Evolutionary conservation across 2,329 filamentous ascomycete genomes (phyloP).

Genomic region (Neonectria ditissima): DNA sequence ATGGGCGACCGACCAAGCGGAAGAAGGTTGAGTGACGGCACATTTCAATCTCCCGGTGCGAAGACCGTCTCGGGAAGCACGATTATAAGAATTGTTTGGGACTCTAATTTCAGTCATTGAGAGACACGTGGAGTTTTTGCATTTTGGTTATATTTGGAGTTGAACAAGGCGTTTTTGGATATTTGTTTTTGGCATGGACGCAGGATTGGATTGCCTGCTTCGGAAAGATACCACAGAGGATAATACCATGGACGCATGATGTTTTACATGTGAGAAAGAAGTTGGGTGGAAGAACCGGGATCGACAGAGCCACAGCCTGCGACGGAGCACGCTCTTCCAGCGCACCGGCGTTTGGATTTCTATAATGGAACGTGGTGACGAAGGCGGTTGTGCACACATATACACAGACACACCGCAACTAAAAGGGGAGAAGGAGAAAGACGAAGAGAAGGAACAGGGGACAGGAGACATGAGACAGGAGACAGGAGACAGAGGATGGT

Average conservation of each 20-base stretch:
- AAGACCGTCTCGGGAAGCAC: slow-evolving; percentile 1
- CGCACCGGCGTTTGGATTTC: slow-evolving; percentile 22
- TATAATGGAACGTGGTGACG: slow-evolving; percentile 1
- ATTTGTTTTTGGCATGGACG: slow-evolving; percentile 11
- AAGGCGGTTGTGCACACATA: background rate
- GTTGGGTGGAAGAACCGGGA: slow-evolving; percentile 15
- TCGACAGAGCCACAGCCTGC: slow-evolving; percentile 8
- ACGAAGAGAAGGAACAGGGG: background rate
- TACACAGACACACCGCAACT: background rate
- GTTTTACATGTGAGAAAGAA: slow-evolving; percentile 7
- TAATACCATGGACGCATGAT: slow-evolving; percentile 24
- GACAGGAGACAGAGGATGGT: slow-evolving; percentile 7
- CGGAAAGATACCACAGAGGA: slow-evolving; percentile 35
- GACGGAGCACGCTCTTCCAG: slow-evolving; percentile 17
- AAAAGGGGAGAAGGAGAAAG: slow-evolving; percentile 12
- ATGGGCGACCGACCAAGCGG: slow-evolving; percentile 59
- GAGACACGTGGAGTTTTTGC: slow-evolving; percentile 15
- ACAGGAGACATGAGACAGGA: slow-evolving; percentile 3
- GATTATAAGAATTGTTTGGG: background rate
- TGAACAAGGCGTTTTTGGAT: slow-evolving; percentile 36
- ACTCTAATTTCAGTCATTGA: background rate
- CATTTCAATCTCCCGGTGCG: background rate
- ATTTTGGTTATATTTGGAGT: slow-evolving; percentile 20
- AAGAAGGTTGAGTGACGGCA: slow-evolving; percentile 53
- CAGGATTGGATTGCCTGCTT: slow-evolving; percentile 13